A percentile compares a stretch with the other conserved stretches of the same genome.
These are phyloP conservation scores for Solanum verrucosum DNA, from an alignment of 257 asterid species.

Conservation along the genomic window DNA sequence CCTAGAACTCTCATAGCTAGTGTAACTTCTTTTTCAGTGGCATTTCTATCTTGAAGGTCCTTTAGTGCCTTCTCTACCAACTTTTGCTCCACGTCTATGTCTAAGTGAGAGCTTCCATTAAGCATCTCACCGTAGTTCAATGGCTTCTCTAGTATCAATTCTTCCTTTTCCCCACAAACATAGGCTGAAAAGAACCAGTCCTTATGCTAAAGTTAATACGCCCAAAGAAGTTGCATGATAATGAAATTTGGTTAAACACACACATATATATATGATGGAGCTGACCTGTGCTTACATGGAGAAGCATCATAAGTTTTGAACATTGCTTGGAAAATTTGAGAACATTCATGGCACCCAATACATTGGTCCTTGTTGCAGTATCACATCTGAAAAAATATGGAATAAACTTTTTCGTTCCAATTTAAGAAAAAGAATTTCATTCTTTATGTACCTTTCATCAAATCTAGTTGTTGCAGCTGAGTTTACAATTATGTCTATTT, in stretches of 20 bases:
- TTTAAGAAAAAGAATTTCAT: neutral
- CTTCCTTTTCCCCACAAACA: conserved; percentile 11
- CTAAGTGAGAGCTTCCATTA: conserved; percentile 21
- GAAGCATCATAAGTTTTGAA: conserved; percentile 2
- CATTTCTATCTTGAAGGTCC: neutral
- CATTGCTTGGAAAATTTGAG: conserved; percentile 9
- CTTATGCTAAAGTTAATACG: neutral
- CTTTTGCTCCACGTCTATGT: conserved; percentile 28
- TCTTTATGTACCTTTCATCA: conserved; percentile 15
- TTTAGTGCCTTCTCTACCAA: conserved; percentile 21
- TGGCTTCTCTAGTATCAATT: conserved; percentile 32
- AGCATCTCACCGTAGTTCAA: conserved; percentile 30
- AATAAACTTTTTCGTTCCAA: neutral
- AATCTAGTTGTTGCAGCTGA: conserved; percentile 57
- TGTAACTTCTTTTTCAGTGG: neutral
- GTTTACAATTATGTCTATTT: conserved; percentile 37
- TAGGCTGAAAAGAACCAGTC: conserved; percentile 8
- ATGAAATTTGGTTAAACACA: neutral
- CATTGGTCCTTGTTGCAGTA: conserved; percentile 2
- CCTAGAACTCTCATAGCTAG: neutral
- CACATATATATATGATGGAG: neutral
- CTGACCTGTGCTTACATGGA: conserved; percentile 13
- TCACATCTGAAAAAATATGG: conserved; percentile 1
- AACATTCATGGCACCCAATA: conserved; percentile 1
- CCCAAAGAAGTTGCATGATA: neutral